Evolutionary conservation across 495 filamentous ascomycete genomes (phyloP).

Genomic region (Copromyces sp.): DNA sequence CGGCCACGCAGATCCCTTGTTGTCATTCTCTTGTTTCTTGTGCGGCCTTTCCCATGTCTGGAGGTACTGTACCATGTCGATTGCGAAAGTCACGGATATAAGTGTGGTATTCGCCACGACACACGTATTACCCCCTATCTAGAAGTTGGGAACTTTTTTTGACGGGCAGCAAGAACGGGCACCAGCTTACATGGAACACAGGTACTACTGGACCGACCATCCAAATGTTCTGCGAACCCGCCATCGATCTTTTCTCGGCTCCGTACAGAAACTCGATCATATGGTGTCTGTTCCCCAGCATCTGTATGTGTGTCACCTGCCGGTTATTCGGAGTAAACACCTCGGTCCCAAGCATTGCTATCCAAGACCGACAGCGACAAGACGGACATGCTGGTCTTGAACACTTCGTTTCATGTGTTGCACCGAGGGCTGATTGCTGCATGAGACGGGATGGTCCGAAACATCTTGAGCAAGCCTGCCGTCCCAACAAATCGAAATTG

Average conservation of each 20-base stretch:
- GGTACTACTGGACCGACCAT: not conserved
- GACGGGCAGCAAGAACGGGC: not conserved
- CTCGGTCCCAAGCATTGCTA: not conserved
- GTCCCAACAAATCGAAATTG: not conserved
- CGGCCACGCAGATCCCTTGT: not conserved
- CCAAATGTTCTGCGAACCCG: not conserved
- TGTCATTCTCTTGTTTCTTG: not conserved
- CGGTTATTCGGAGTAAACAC: not conserved
- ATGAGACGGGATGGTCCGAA: not conserved
- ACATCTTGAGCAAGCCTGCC: not conserved
- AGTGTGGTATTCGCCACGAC: not conserved
- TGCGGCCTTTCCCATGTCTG: not conserved
- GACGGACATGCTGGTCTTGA: not conserved
- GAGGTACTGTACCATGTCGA: not conserved
- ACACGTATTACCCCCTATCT: not conserved
- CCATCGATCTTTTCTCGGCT: not conserved
- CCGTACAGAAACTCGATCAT: not conserved
- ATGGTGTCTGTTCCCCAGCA: not conserved
- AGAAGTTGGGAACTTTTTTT: not conserved
- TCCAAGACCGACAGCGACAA: not conserved
- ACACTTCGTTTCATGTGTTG: not conserved
- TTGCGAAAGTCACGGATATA: not conserved
- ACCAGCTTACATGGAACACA: not conserved
- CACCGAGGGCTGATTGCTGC: not conserved
- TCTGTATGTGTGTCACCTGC: not conserved